Conservation (phyloP, 208 protist species). For the Sergeia podlipaevii region DNA sequence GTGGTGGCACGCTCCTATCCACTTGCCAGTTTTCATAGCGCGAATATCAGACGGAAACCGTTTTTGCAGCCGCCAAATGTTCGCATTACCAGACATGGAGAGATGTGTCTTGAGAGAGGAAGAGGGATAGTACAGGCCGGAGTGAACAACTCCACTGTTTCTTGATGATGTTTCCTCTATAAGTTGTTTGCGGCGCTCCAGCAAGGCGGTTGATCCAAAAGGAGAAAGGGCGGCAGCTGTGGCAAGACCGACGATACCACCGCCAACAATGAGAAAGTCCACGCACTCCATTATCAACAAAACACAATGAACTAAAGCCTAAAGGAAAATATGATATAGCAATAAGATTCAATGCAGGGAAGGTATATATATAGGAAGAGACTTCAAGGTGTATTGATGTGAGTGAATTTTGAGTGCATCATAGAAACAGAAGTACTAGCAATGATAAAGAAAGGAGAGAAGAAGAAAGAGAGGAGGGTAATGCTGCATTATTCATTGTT, state of each 20-base stretch:
- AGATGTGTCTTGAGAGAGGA: conserved; percentile 37
- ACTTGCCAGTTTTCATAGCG: conserved; percentile 34
- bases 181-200: conserved; percentile 19
- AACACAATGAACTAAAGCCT: neutral
- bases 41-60: conserved; percentile 13
- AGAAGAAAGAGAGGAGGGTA: too few relatives aligned
- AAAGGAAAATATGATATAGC: neutral
- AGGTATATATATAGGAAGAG: too few relatives aligned
- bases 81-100: conserved; percentile 29
- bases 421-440: too few relatives aligned
- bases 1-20: conserved; percentile 30
- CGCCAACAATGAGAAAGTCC: conserved; percentile 22
- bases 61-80: conserved; percentile 35
- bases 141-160: conserved; percentile 52
- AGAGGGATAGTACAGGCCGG: conserved; percentile 43
- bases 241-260: conserved; percentile 40
- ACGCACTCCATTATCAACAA: conserved; percentile 12
- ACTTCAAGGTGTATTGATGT: too few relatives aligned
- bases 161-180: conserved; percentile 37
- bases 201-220: conserved; percentile 27
- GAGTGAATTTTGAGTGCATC: too few relatives aligned
- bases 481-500: too few relatives aligned
- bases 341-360: too few relatives aligned
- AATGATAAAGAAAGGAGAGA: too few relatives aligned
- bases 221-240: conserved; percentile 24